Evolutionary conservation across 805 yeast species (phyloP), one percentile per base, ranked within the genome.

Genomic region (Spathaspora hagerdaliae): DNA sequence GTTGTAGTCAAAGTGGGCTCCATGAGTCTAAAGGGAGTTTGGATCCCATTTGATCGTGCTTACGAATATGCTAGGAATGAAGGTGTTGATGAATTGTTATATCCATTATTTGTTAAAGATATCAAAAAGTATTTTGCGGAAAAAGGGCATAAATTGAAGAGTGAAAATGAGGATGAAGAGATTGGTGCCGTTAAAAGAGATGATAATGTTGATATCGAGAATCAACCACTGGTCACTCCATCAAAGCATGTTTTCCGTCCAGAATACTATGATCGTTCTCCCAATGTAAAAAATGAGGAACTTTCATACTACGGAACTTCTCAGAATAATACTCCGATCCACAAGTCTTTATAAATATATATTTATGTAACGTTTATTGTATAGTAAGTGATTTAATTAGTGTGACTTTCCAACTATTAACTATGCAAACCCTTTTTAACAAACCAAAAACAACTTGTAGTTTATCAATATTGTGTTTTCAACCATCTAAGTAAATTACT

Each of bases 1-100:
- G 49, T 39, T 14, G 70, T 68, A 5, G 61, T 65, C 11, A 64
- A 65, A 50, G 60, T 60, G 6, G 74, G 74, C 0, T 54, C 70
- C 4, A 69, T 69, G 73, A 64, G 64, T 43, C 52, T 69, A 42
- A 69, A 69, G 45, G 74, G 74, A 7, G 70, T 69, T 1, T 69
- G 74, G 74, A 59, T 69, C 13, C 74, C 74, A 0, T 63, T 67
- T 47, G 69, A 64, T 3, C 52, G 72, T 37, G 74, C 74, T 1
- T 54, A 51, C 31, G 74, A 69, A 50, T 59, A 68, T 43, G 73
- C 74, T 7, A 48, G 74, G 29, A 69, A 69, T 50, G 72, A 68
- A 50, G 74, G 73, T 0, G 55, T 69, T 9, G 68, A 63, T 36
- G 55, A 52, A 4, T 37, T 60, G 6, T 56, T 69, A 38, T 61